Evolutionary conservation across 83 land plant genomes (phyloP), one percentile per base, ranked within the genome.

Genomic region (Picea mariana): DNA sequence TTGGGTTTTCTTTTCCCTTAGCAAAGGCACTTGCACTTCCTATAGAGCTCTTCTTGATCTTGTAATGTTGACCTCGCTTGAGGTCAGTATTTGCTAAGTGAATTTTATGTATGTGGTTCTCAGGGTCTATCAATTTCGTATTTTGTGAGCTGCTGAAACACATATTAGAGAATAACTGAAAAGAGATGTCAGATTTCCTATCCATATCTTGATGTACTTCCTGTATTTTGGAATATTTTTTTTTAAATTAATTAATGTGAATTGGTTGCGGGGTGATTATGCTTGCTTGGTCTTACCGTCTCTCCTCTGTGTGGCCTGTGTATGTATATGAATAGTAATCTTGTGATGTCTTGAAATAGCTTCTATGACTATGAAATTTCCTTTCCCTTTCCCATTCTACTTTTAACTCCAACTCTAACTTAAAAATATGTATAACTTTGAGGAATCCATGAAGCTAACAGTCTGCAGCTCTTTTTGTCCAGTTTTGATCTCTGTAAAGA

Each of bases 11-110:
- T 4, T 7, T 69, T 69, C 9, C n/a, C 47, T 17, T 38, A 69
- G 16, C 16, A 38, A 38, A 38, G 31, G 47, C 47, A 21, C 9
- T 7, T 2, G 20, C 44, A 38, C 7, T 12, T 20, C 42, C 21
- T 38, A 6, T 38, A 69, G 75, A 69, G 47, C 34, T 18, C 38
- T 69, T 69, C 49, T 69, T 69, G 75, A n/a, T 69, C 75, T 69
- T 69, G 34, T 42, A 38, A 40, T 13, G 20, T 38, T n/a, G 42
- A 17, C 42, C 40, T 20, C 21, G 3, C 16, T 38, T n/a, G 47
- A 38, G 75, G 47, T 6, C 8, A 42, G 75, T 38, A 69, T 38
- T n/a, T 38, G 21, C 47, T 18, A 42, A 15, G 12, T 7, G n/a
- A 47, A 38, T 16, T 68, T 55, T 55, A 55, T 2, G 5, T 69